These are phyloP conservation scores for Rubia yunnanensis DNA, from an alignment of 257 asterid species.

Conservation along the genomic window DNA sequence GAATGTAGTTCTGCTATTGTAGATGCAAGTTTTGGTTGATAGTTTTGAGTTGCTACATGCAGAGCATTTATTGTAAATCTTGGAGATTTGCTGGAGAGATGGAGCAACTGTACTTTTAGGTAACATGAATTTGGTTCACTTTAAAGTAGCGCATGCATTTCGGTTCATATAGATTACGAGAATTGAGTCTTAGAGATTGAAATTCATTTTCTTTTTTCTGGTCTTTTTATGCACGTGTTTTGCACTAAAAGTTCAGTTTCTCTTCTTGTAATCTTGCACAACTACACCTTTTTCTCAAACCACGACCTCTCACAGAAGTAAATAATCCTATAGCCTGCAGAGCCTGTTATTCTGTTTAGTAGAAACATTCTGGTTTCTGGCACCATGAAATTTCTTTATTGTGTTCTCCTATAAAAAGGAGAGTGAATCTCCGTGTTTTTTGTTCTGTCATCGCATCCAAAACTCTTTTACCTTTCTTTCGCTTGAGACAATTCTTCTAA, in stretches of 20 bases:
- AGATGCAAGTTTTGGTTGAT: background rate
- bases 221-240: background rate
- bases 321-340: background rate
- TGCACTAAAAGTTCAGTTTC: background rate
- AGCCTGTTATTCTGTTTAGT: background rate
- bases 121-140: slow-evolving; percentile 13
- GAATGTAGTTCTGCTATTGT: background rate
- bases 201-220: background rate
- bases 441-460: background rate
- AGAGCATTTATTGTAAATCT: slow-evolving; percentile 87
- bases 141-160: background rate
- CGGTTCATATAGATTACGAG: background rate
- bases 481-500: background rate
- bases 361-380: background rate
- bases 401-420: background rate
- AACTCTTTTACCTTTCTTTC: background rate
- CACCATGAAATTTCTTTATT: too few relatives aligned
- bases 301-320: background rate
- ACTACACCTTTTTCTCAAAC: background rate
- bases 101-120: slow-evolving; percentile 86
- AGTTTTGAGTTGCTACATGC: slow-evolving; percentile 15
- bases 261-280: background rate
- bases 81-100: slow-evolving; percentile 89
- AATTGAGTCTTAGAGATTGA: background rate
- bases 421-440: background rate